phyloP scores from a whole-genome alignment of 1,284 basidiomycete species.

The Ceratobasidium sp. region DNA sequence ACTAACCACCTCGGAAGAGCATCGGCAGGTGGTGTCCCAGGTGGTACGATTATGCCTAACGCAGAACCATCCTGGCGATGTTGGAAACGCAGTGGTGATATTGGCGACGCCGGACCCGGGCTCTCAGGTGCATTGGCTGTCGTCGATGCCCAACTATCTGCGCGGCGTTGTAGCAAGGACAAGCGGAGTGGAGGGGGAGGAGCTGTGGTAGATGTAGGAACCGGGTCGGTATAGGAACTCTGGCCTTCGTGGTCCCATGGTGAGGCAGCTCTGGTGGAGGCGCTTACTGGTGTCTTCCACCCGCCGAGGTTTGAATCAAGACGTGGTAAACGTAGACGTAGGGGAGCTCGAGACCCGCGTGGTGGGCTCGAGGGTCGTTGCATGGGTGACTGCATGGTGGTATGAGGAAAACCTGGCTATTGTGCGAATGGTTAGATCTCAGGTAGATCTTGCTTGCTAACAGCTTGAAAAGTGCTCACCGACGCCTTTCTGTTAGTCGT shows the following conservation, averaged over 20 bases:
- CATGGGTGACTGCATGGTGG: constrained; percentile 14
- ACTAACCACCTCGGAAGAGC: constrained; percentile 32
- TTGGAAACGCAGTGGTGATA: constrained; percentile 24
- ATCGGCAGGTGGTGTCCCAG: constrained; percentile 35
- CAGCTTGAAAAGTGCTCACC: neutral
- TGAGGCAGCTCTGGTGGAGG: constrained; percentile 22
- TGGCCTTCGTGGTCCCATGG: constrained; percentile 32
- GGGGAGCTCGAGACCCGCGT: constrained; percentile 1
- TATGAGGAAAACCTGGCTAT: neutral
- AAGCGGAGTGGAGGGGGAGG: constrained; percentile 30
- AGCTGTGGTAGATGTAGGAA: neutral
- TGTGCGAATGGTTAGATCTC: neutral
- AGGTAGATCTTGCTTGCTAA: too few species aligned
- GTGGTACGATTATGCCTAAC: constrained; percentile 40
- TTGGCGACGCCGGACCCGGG: constrained; percentile 29
- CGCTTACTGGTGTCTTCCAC: constrained; percentile 24
- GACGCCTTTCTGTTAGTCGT: neutral
- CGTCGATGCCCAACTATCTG: constrained; percentile 23
- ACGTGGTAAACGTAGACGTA: constrained; percentile 9
- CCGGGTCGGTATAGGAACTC: constrained; percentile 12
- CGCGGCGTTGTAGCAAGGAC: constrained; percentile 29
- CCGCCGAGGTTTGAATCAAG: constrained; percentile 11
- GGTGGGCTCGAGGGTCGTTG: constrained; percentile 12
- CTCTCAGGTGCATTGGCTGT: constrained; percentile 27
- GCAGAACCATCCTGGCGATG: constrained; percentile 33